Conservation (phyloP, 805 yeast species). For the Lipomyces sp. region DNA sequence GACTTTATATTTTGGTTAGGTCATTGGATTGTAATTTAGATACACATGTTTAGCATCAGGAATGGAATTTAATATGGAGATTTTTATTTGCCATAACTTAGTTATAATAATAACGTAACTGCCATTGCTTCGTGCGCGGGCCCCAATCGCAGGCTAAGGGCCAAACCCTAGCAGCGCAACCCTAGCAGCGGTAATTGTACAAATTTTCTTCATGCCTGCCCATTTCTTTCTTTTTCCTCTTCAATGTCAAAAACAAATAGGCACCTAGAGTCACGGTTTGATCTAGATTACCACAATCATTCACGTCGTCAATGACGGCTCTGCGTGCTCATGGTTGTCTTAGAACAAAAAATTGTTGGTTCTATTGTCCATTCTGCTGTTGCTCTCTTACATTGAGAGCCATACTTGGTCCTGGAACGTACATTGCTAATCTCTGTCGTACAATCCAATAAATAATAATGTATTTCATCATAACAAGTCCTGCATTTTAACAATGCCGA, state of each 20-base stretch:
- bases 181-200: neutral
- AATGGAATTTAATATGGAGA: too few relatives aligned
- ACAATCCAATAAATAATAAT: too few relatives aligned
- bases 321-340: slow-evolving; percentile 19
- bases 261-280: slow-evolving; percentile 18
- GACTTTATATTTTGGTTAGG: neutral
- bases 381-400: neutral
- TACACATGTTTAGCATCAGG: too few relatives aligned
- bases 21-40: neutral
- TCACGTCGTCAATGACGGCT: slow-evolving; percentile 17
- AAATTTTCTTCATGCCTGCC: neutral
- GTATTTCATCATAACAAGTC: too few relatives aligned
- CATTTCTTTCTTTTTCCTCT: neutral
- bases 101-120: too few relatives aligned
- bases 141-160: too few relatives aligned
- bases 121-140: too few relatives aligned
- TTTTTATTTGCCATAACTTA: too few relatives aligned
- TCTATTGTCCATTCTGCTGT: slow-evolving; percentile 11
- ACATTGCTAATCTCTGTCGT: neutral
- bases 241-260: slow-evolving; percentile 9
- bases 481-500: too few relatives aligned
- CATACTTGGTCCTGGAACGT: slow-evolving; percentile 13
- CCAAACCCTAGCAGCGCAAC: neutral
- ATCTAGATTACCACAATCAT: neutral
- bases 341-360: neutral